Conservation (phyloP, 345 rosid genomes). For the Euphorbia tirucalli region DNA sequence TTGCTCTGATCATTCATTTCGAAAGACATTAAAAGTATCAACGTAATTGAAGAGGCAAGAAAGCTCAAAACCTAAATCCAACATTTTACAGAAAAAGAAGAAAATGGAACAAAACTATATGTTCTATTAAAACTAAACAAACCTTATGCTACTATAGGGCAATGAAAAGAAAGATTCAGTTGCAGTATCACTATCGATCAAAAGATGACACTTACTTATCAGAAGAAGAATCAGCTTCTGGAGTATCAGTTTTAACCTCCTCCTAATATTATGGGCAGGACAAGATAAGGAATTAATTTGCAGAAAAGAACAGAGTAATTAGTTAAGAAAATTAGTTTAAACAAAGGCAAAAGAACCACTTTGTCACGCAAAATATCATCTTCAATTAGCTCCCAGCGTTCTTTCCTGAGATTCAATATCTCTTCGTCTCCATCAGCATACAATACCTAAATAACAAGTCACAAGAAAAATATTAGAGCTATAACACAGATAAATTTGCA, state of each 20-base stretch:
- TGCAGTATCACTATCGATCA: not conserved
- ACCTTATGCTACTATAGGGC: not conserved
- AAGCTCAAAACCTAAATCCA: not conserved
- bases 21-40: not conserved
- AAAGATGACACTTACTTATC: slow-evolving; percentile 39
- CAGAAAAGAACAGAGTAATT: slow-evolving; percentile 2
- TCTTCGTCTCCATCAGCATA: slow-evolving; percentile 77
- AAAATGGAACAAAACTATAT: not conserved
- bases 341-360: slow-evolving; percentile 26
- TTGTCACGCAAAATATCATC: slow-evolving; percentile 22
- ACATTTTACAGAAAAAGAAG: not conserved
- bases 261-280: slow-evolving; percentile 23
- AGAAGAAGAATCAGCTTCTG: slow-evolving; percentile 37
- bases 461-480: slow-evolving; percentile 9
- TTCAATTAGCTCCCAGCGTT: slow-evolving; percentile 53
- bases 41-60: not conserved
- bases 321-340: slow-evolving; percentile 13
- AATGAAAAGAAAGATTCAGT: not conserved
- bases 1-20: slow-evolving; percentile 32
- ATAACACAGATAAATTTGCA: slow-evolving; percentile 9
- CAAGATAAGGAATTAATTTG: not conserved
- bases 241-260: slow-evolving; percentile 38
- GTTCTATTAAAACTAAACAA: not conserved
- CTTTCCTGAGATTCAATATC: slow-evolving; percentile 45
- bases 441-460: slow-evolving; percentile 40